Evolutionary conservation across 2,329 filamentous ascomycete genomes (phyloP), one percentile per base, ranked within the genome.

Genomic region (Neonectria ditissima): DNA sequence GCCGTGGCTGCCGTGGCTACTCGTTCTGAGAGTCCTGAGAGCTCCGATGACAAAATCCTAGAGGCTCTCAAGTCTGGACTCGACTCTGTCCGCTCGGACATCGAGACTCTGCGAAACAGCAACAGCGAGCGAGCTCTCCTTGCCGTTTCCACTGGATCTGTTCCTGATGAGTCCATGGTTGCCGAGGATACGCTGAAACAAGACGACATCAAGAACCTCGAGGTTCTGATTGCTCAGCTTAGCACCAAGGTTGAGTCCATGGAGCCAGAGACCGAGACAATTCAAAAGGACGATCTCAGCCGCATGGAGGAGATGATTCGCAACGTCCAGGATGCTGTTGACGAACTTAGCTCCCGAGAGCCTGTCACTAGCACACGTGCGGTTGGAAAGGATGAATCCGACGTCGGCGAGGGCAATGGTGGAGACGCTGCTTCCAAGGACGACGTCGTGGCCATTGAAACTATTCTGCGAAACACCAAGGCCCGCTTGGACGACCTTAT

Each of bases 401-500:
- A 59, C 24, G 44, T 37, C 41, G 24, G 24, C 9, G 61, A 51
- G 4, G 59, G 63, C 9, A 63, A 65, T 11, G 68, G 61, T 14
- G 70, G 72, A 5, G 80, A 84, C 60, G 80, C 63, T 73, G 84
- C 70, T 71, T 83, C 69, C 76, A 81, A 92, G 75, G 93, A 97
- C 69, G 94, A 98, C 71, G 92, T 94, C 0, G 89, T 95, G 65
- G 93, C 93, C 11, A 94, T 98, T 62, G 95, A 97, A 78, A 97
- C 92, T 0, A 89, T 98, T 52, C 84, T 98, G 13, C 89, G 91
- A 44, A 97, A 97, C 76, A 94, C 94, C 32, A 97, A 97, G 76
- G 89, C 91, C 5, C 92, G 92, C 50, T 82, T 98, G 10, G 95
- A 97, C 62, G 94, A 97, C 63, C 77, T 88, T 20, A 87, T 97